Evolutionary conservation across 257 asterid genomes (phyloP), one percentile per base, ranked within the genome.

Genomic region (Galeopsis tetrahit): DNA sequence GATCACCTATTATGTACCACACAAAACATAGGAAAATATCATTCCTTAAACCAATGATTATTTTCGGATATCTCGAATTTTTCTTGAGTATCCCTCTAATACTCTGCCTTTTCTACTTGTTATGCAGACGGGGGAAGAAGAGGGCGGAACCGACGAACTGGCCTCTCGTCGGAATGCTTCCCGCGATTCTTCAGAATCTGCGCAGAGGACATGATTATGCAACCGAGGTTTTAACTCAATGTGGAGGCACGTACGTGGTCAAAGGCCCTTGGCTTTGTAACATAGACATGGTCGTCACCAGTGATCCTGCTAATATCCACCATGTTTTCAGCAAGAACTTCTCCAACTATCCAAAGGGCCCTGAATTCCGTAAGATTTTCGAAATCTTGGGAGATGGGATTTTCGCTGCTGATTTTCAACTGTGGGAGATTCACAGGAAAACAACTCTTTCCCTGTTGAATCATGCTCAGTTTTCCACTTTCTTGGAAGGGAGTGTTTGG

Each of bases 231-330:
- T 51, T 85, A n/a, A 38, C 3, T 2, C 68, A 59, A 48, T 8
- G 66, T 62, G 84, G 82, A 0, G 86, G 84, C 14, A 85, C 88
- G 0, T 83, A 28, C 21, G 32, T 6, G 8, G 17, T 76, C 28
- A 53, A 42, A 61, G 90, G 87, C 7, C 86, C 83, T 7, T 71
- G 80, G 83, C 56, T 83, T 10, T 36, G 48, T 2, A 78, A 72
- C 78, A 33, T 70, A 3, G 56, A 78, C 71, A 78, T 85, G 83
- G 4, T 85, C 6, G 4, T 85, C 75, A 85, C 90, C 2, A 3
- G 82, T 28, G 90, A 85, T 21, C 90, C 87, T 2, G 81, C 85
- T 0, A 83, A 85, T 28, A 58, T 85, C 71, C 85, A 82, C 74
- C 70, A 85, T n/a, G 64, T 85, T 11, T 65, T 80, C 72, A 82